These are phyloP conservation scores for Brassica nigra DNA, from an alignment of 345 rosid species.

Conservation along the genomic window DNA sequence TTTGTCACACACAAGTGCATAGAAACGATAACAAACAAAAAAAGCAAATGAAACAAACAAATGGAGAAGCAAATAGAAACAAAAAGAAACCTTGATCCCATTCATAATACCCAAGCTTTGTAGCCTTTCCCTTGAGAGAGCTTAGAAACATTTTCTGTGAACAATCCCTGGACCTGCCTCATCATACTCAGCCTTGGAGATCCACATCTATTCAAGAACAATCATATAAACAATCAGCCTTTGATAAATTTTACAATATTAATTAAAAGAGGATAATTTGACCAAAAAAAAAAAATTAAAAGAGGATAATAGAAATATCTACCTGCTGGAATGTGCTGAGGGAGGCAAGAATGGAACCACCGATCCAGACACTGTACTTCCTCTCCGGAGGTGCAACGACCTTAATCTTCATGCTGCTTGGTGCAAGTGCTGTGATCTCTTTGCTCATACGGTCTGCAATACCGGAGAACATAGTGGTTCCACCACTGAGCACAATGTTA, in stretches of 20 bases:
- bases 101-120: conserved; percentile 27
- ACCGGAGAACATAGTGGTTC: conserved; percentile 72
- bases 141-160: conserved; percentile 47
- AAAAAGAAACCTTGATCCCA: neutral
- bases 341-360: conserved; percentile 78
- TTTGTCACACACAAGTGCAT: conserved; percentile 39
- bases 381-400: conserved; percentile 81
- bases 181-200: conserved; percentile 46
- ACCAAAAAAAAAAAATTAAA: too few relatives aligned
- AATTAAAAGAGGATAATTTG: too few relatives aligned
- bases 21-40: conserved; percentile 7
- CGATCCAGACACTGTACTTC: conserved; percentile 80
- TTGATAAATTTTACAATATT: too few relatives aligned
- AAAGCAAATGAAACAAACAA: conserved; percentile 40
- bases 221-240: neutral
- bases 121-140: conserved; percentile 18
- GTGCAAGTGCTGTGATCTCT: conserved; percentile 74
- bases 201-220: conserved; percentile 35
- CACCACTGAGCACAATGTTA: conserved; percentile 77
- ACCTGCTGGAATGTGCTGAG: conserved; percentile 85
- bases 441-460: conserved; percentile 81
- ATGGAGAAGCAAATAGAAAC: conserved; percentile 32
- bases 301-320: neutral
- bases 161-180: conserved; percentile 49
- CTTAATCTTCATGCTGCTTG: conserved; percentile 78